phyloP scores from a whole-genome alignment of 306 rosid species.

The Ormosia emarginata region DNA sequence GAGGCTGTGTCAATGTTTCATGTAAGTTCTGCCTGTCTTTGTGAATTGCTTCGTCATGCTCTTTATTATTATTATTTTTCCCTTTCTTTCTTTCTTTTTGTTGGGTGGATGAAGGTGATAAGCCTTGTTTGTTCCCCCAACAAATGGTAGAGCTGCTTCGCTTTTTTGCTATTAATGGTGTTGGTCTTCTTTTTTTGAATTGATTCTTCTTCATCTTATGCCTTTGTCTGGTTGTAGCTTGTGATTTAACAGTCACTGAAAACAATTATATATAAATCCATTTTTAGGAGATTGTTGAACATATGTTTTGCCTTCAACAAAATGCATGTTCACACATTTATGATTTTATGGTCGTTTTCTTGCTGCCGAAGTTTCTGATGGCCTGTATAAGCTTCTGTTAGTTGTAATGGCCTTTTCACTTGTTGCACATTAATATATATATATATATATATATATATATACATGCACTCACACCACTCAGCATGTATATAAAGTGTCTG shows the following conservation, averaged over 20 bases:
- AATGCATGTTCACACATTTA: background rate
- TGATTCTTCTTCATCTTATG: slow-evolving; percentile 16
- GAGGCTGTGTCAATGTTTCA: slow-evolving; percentile 87
- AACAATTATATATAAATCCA: background rate
- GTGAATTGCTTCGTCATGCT: slow-evolving; percentile 9
- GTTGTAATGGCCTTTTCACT: slow-evolving; percentile 4
- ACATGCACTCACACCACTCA: background rate
- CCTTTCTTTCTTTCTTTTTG: background rate
- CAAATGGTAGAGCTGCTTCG: slow-evolving; percentile 15
- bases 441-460: background rate
- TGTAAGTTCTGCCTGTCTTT: slow-evolving; percentile 40
- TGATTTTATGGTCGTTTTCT: background rate
- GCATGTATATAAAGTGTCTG: background rate
- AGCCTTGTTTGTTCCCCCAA: slow-evolving; percentile 18
- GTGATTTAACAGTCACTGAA: background rate
- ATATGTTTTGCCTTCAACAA: slow-evolving; percentile 15
- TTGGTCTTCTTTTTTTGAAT: background rate
- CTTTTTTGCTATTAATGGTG: slow-evolving; percentile 2
- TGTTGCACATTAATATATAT: background rate
- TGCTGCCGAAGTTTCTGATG: background rate
- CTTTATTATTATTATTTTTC: too few relatives aligned
- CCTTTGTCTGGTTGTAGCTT: slow-evolving; percentile 5
- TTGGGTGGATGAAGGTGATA: background rate
- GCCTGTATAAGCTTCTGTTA: background rate
- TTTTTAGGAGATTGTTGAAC: background rate